Evolutionary conservation across 164 flowering plant species (phyloP), one percentile per base, ranked within the genome.

Genomic region (Akebia trifoliata): DNA sequence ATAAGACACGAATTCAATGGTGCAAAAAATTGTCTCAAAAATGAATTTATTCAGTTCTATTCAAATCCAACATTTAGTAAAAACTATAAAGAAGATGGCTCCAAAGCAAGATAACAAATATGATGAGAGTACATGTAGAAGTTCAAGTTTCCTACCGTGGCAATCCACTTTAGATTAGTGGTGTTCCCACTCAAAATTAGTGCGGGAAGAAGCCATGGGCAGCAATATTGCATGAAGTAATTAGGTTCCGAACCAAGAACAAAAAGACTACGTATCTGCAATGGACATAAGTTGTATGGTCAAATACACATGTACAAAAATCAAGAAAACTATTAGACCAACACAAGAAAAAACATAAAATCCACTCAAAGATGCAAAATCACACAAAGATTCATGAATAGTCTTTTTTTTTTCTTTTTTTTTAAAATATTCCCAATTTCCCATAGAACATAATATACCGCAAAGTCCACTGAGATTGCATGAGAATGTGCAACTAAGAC

Each of bases 191-290:
- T 62, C 58, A 91, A 39, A 62, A 83, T 55, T 3, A 86, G 70
- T 61, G 87, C 81, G 15, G 98, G 95, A 66, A 91, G 88, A 61
- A 91, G 92, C 96, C 96, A 91, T 53, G 63, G 74, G 77, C 88
- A 88, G 65, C 94, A 83, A 67, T 76, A 84, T 46, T 78, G 90
- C 62, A 91, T 26, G 53, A 91, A 91, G 69, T 64, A 70, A 39
- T 63, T 72, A 25, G 96, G 84, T 53, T 88, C 94, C 39, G 76
- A 66, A 52, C 72, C 69, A 30, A 56, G 42, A 34, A 79, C 67
- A 68, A 88, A 91, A 50, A 84, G 78, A 22, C 76, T 82, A 21
- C 95, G 71, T 62, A 78, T 74, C 97, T 91, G 78, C 70, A 75
- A 57, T 32, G 43, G 49, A 31, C 7, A 66, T 29, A 26, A 32